Base-by-base conservation (phyloP, 305 asterid genomes). In the Stenogyne calaminthoides region DNA sequence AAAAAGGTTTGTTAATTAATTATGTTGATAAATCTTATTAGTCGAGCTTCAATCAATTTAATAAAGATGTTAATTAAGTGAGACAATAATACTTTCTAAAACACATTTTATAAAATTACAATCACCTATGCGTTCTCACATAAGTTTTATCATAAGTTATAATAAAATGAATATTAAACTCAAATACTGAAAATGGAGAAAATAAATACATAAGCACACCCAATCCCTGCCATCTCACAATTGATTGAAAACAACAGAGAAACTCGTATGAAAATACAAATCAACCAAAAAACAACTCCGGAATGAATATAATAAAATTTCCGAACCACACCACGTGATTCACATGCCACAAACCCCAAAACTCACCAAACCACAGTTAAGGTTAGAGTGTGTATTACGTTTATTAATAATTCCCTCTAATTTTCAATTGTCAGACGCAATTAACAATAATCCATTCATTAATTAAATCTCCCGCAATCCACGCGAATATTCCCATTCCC, bases 401-500 rank as follows among this genome's bases (percentile, higher is more conserved):
- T 9, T 3, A 3, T 47, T 47, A 14, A 4, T 47, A 4, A 47
- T 1, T 37, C 15, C 1, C 2, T 11, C 51, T 44, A 16, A 1
- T 12, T 46, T 46, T 1, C 6, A 11, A 29, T 29, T 36, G 6
- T 36, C 9, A 6, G 9, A 36, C 9, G 36, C 15, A 52, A 16
- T 52, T 16, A 52, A 49, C n/a, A n/a, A 14, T 46, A 46, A 34
- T 6, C 15, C n/a, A 20, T 81, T 25, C 2, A 25, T 25, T 73
- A 83, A 44, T 85, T 85, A 56, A 85, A 83, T 54, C 60, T 81
- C 18, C 84, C 85, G 27, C 91, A 86, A 40, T 86, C 87, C 16
- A 74, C 7, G 0, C 88, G 85, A 14, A 86, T 86, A 55, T 86
- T 84, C 1, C 91, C 91, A 14, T 76, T 52, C 2, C 91, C 91